Conservation (phyloP, 148 eudicot species). For the Dianthus caryophyllus region DNA sequence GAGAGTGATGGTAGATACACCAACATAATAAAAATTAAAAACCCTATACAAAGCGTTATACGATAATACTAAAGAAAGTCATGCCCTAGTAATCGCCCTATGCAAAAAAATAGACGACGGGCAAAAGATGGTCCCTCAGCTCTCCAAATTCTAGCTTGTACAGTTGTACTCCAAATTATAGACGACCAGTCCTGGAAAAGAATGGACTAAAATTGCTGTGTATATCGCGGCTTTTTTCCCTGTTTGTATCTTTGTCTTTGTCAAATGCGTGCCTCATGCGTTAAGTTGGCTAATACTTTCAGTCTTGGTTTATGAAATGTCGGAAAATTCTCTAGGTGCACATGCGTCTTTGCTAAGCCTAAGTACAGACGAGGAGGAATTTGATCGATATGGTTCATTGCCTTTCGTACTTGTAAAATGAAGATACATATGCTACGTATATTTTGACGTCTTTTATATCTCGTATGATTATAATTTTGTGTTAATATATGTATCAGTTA, state of each 20-base stretch:
- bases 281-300: conserved; percentile 11
- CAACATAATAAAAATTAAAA: background rate
- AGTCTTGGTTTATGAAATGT: conserved; percentile 13
- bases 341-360: background rate
- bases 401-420: background rate
- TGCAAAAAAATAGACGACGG: background rate
- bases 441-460: too few relatives aligned
- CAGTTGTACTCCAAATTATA: too few relatives aligned
- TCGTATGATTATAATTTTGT: too few relatives aligned
- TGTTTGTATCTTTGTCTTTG: conserved; percentile 14
- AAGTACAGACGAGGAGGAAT: background rate
- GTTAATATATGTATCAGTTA: too few relatives aligned
- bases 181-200: background rate
- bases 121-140: too few relatives aligned
- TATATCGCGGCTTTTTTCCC: conserved; percentile 18
- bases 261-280: conserved; percentile 18
- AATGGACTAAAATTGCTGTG: conserved; percentile 17
- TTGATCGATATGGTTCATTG: background rate
- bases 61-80: background rate
- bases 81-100: background rate
- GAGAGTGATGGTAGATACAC: background rate
- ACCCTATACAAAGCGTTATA: conserved; percentile 5
- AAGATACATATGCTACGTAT: too few relatives aligned
- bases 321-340: background rate
- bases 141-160: too few relatives aligned